Evolutionary conservation across 1,139 yeast species (phyloP).

Genomic region (Arxiozyma bovina): DNA sequence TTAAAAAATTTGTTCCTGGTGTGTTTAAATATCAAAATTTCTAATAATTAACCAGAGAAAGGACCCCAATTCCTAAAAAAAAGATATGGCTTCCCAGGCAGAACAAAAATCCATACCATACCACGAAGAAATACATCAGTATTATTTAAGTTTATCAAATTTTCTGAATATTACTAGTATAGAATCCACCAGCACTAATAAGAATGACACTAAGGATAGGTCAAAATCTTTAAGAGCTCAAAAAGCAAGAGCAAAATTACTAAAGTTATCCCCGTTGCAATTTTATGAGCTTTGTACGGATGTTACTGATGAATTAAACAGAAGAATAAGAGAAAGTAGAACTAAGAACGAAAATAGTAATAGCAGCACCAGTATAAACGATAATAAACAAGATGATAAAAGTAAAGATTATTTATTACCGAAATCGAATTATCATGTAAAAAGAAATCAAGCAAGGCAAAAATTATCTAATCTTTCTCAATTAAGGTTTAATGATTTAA

Average conservation of each 20-base stretch:
- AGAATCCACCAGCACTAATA: slow-evolving; percentile 1
- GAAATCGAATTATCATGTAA: slow-evolving; percentile 73
- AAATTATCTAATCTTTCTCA: slow-evolving; percentile 81
- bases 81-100: not conserved
- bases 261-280: slow-evolving; percentile 15
- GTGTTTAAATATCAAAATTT: no score
- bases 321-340: slow-evolving; percentile 24
- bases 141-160: slow-evolving; percentile 10
- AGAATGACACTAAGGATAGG: slow-evolving; percentile 9
- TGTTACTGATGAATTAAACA: slow-evolving; percentile 17
- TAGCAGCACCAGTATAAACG: slow-evolving; percentile 34
- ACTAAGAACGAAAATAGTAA: not conserved
- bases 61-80: not conserved
- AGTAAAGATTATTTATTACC: slow-evolving; percentile 57
- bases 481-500: slow-evolving; percentile 77
- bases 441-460: slow-evolving; percentile 91
- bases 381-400: not conserved
- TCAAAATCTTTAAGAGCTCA: slow-evolving; percentile 34
- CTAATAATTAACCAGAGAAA: not conserved
- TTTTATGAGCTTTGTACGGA: slow-evolving; percentile 19
- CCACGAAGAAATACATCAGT: slow-evolving; percentile 8
- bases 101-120: not conserved
- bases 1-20: no score
- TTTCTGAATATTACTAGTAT: slow-evolving; percentile 10
- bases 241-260: slow-evolving; percentile 16